A percentile compares a stretch with the other conserved stretches of the same genome.
Evolutionary conservation across 306 rosid species (phyloP).

Genomic region (Cicer arietinum): DNA sequence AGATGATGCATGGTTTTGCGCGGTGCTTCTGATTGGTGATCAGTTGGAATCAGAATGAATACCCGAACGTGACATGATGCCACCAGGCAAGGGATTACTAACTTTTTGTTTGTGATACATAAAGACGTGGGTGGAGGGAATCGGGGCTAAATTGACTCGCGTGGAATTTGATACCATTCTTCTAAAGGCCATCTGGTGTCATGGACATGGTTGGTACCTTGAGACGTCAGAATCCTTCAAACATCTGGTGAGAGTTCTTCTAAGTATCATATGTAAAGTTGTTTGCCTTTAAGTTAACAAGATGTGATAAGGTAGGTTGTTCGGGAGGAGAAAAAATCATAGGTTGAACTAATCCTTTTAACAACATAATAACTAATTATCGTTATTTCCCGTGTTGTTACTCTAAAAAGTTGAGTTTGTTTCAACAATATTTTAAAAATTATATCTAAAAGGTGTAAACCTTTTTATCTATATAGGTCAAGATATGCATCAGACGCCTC

Average conservation of each 20-base stretch:
- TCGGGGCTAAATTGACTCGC: not conserved
- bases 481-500: too few species aligned
- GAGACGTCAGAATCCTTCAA: not conserved
- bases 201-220: not conserved
- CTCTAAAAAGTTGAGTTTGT: too few species aligned
- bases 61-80: slow-evolving; percentile 9
- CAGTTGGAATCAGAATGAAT: slow-evolving; percentile 26
- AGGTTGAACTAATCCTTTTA: too few species aligned
- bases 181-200: not conserved
- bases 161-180: slow-evolving; percentile 24
- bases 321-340: too few species aligned
- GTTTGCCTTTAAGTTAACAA: too few species aligned
- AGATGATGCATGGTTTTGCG: not conserved
- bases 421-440: too few species aligned
- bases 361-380: too few species aligned
- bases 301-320: too few species aligned
- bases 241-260: not conserved
- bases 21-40: not conserved
- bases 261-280: too few species aligned
- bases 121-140: not conserved
- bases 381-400: too few species aligned
- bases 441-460: too few species aligned
- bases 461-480: too few species aligned
- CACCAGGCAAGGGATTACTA: not conserved
- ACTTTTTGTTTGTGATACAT: not conserved